Percentiles rank a stretch among this genome's conserved stretches.
Evolutionary conservation across 805 yeast species (phyloP).

Genomic region (Metschnikowia kofuensis): DNA sequence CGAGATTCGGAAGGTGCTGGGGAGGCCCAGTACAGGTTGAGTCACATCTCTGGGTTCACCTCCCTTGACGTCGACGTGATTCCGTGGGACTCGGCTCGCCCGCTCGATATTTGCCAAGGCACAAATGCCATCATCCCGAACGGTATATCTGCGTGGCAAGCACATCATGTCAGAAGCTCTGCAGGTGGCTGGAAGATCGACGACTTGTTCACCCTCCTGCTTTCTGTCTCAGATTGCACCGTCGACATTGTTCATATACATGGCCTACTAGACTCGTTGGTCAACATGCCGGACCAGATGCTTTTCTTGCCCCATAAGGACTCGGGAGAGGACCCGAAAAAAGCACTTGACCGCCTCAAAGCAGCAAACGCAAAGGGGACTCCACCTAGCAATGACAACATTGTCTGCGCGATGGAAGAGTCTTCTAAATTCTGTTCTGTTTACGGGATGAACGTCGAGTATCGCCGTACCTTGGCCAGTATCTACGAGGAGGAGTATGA

Average conservation of each 20-base stretch:
- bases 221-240: conserved; percentile 37
- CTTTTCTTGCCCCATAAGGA: conserved; percentile 2
- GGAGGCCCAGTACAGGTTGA: conserved; percentile 21
- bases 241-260: conserved; percentile 33
- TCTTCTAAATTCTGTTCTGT: conserved; percentile 7
- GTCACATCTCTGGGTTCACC: conserved; percentile 32
- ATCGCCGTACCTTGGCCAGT: not conserved
- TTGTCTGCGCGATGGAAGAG: conserved; percentile 14
- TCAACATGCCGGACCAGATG: conserved; percentile 9
- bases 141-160: conserved; percentile 43
- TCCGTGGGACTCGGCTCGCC: conserved; percentile 35
- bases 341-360: conserved; percentile 21
- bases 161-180: conserved; percentile 1
- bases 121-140: conserved; percentile 45
- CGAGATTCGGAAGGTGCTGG: conserved; percentile 19
- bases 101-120: conserved; percentile 27
- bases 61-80: conserved; percentile 29
- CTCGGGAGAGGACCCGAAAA: not conserved
- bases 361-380: not conserved
- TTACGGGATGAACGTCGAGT: conserved; percentile 5
- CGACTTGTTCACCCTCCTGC: conserved; percentile 32
- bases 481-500: not conserved
- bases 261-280: conserved; percentile 18
- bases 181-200: conserved; percentile 13
- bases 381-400: conserved; percentile 7